Conservation (phyloP, 2,329 filamentous ascomycete genomes). For the Anthostomella pinea region DNA sequence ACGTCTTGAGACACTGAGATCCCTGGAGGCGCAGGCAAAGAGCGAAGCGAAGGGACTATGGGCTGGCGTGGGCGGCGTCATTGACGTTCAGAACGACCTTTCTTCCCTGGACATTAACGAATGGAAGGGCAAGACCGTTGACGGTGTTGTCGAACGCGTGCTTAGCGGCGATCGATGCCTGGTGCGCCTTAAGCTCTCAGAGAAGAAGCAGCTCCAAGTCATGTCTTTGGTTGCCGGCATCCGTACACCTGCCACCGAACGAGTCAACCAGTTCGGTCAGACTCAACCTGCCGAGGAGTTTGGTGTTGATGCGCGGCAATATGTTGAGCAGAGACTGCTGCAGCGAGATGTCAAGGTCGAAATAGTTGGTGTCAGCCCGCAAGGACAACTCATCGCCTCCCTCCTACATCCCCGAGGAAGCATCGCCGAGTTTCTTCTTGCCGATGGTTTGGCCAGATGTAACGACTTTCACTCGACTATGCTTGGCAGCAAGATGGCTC, state of each 20-base stretch:
- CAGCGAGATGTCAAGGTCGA: constrained; percentile 82
- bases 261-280: constrained; percentile 72
- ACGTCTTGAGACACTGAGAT: constrained; percentile 74
- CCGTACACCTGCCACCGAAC: constrained; percentile 83
- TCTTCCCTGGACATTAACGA: constrained; percentile 75
- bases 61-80: constrained; percentile 61
- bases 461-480: constrained; percentile 95
- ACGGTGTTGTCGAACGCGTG: constrained; percentile 86
- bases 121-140: constrained; percentile 81
- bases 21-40: constrained; percentile 74
- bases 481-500: constrained; percentile 83
- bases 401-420: constrained; percentile 87
- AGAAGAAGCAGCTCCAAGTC: constrained; percentile 83
- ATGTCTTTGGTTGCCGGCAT: constrained; percentile 88
- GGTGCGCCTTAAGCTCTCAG: constrained; percentile 73
- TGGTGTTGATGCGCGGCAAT: constrained; percentile 83
- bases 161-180: constrained; percentile 88
- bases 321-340: constrained; percentile 80
- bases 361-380: constrained; percentile 82
- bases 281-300: constrained; percentile 84
- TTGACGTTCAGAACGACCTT: constrained; percentile 80
- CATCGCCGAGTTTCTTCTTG: constrained; percentile 86
- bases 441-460: constrained; percentile 86
- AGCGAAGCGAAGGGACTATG: constrained; percentile 79
- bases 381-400: constrained; percentile 85